These are phyloP conservation scores for Suillus placidus DNA, from an alignment of 768 basidiomycete species.

Conservation along the genomic window DNA sequence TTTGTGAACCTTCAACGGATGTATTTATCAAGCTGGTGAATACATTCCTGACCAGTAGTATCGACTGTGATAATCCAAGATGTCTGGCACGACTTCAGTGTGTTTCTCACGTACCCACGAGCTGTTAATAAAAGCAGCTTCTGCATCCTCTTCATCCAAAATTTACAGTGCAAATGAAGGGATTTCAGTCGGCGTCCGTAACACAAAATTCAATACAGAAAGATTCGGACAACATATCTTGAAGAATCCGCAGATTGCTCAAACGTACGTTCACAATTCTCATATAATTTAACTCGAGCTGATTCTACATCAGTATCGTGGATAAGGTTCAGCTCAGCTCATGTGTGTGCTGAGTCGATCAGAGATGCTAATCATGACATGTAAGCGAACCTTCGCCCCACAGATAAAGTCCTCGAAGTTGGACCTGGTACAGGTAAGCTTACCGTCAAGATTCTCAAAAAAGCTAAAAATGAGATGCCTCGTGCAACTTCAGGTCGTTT, in stretches of 20 bases:
- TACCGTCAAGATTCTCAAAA: constrained; percentile 90
- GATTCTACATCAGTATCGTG: constrained; percentile 48
- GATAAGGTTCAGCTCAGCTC: constrained; percentile 48
- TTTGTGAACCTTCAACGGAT: background rate
- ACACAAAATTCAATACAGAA: constrained; percentile 93
- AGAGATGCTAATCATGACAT: constrained; percentile 2
- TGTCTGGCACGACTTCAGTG: constrained; percentile 82
- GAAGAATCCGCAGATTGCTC: constrained; percentile 89
- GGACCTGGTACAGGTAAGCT: constrained; percentile 98
- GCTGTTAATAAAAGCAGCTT: constrained; percentile 50
- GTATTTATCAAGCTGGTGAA: background rate
- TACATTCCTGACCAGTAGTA: background rate
- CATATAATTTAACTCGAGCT: constrained; percentile 23
- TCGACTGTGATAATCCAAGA: constrained; percentile 27
- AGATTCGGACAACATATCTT: constrained; percentile 97
- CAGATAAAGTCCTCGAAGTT: constrained; percentile 95
- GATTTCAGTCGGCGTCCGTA: constrained; percentile 52
- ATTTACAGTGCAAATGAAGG: constrained; percentile 44
- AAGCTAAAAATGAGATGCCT: too few species aligned
- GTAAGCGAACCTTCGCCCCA: constrained; percentile 90
- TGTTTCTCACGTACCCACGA: constrained; percentile 73
- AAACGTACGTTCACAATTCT: constrained; percentile 61
- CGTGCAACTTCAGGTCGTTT: too few species aligned
- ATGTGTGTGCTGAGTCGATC: background rate
- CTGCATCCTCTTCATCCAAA: constrained; percentile 36